Evolutionary conservation across 225 moss, liverwort and hornwort species (phyloP).

Genomic region (Marchantia polymorpha): DNA sequence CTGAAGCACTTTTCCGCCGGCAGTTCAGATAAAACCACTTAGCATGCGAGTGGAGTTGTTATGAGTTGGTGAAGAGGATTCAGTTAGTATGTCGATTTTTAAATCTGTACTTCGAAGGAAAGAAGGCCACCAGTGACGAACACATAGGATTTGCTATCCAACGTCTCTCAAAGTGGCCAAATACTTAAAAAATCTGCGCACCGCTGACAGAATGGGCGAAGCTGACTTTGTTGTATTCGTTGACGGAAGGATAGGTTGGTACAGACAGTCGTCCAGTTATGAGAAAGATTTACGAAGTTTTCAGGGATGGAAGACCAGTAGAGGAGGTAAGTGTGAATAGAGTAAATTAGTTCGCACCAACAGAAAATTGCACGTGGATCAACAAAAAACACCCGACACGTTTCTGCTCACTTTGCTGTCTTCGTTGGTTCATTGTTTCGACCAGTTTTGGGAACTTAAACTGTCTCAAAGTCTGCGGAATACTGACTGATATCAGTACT

Average conservation of each 20-base stretch:
- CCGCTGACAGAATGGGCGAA: background rate
- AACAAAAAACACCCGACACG: background rate
- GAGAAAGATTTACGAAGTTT: slow-evolving; percentile 77
- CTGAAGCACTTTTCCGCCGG: background rate
- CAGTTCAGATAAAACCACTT: background rate
- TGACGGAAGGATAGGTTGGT: slow-evolving; percentile 55
- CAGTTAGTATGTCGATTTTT: background rate
- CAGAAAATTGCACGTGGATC: too few species aligned
- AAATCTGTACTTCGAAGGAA: background rate
- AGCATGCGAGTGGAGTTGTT: background rate
- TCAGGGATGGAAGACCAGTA: slow-evolving; percentile 66
- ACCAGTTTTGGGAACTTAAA: background rate
- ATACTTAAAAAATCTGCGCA: background rate
- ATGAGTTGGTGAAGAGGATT: background rate
- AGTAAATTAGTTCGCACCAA: background rate
- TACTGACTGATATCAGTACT: background rate
- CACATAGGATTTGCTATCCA: background rate
- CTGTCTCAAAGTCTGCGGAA: background rate
- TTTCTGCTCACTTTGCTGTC: background rate
- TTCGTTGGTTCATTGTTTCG: too few species aligned
- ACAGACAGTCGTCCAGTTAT: slow-evolving; percentile 79
- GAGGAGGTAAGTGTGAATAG: slow-evolving; percentile 41
- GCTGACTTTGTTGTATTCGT: background rate
- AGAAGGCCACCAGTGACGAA: background rate
- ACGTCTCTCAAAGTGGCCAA: too few species aligned